phyloP scores from a whole-genome alignment of 148 eudicot species.

The Spergularia bocconei region DNA sequence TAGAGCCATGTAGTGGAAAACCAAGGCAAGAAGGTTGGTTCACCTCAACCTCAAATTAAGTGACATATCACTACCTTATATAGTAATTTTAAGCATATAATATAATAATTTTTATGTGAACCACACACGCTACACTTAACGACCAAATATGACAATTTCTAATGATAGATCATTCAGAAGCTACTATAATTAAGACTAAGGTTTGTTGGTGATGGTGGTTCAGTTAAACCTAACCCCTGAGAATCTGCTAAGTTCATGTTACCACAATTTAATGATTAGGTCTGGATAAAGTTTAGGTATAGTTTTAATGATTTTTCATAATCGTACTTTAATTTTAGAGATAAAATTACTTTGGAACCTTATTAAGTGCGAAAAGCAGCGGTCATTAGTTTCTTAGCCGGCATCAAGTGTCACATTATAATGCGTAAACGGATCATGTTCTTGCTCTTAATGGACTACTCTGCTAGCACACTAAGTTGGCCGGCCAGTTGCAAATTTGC shows the following conservation, averaged over 20 bases:
- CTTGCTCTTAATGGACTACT: background rate
- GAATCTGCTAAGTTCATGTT: background rate
- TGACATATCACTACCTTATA: constrained; percentile 6
- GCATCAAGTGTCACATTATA: constrained; percentile 5
- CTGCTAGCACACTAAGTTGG: too few relatives aligned
- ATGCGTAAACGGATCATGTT: constrained; percentile 20
- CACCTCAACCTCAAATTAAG: constrained; percentile 8
- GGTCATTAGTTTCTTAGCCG: constrained; percentile 3
- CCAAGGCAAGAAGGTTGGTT: constrained; percentile 19
- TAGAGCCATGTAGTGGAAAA: background rate
- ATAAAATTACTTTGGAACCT: background rate
- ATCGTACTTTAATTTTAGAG: constrained; percentile 7
- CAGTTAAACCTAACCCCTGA: constrained; percentile 13
- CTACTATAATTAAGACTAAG: background rate
- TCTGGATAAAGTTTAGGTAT: constrained; percentile 18
- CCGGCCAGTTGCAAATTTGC: background rate
- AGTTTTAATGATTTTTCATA: constrained; percentile 13
- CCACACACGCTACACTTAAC: background rate
- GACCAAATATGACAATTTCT: background rate
- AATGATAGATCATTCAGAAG: too few relatives aligned
- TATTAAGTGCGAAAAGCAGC: constrained; percentile 19
- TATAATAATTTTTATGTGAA: background rate
- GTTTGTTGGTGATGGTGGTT: constrained; percentile 11
- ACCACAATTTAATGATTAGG: background rate
- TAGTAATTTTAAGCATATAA: background rate